A percentile compares a stretch with the other conserved stretches of the same genome.
Conservation (phyloP, 768 basidiomycete species). For the Russula sp. region DNA sequence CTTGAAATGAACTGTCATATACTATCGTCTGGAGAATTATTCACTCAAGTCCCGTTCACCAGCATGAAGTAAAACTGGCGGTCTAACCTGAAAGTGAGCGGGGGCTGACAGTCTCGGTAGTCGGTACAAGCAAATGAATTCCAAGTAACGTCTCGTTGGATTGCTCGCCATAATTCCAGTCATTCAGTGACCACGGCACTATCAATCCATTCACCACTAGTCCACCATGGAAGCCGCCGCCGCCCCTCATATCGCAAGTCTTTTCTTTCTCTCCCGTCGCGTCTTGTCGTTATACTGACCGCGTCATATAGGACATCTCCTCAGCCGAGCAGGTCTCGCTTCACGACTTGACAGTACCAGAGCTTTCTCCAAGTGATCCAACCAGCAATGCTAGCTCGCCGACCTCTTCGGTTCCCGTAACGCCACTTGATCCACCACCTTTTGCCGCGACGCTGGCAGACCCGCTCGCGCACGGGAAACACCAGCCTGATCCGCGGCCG, state of each 20-base stretch:
- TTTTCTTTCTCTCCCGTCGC: not conserved
- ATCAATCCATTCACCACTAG: not conserved
- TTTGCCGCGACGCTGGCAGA: not conserved
- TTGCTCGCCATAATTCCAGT: not conserved
- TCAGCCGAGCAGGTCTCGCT: constrained; percentile 28
- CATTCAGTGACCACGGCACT: not conserved
- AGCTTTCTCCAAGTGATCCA: constrained; percentile 21
- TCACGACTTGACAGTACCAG: constrained; percentile 12
- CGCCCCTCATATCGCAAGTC: constrained; percentile 20
- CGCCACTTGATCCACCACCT: constrained; percentile 8
- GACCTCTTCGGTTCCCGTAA: constrained; percentile 15
- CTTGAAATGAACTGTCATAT: no score
- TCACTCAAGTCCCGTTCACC: no score
- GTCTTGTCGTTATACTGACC: not conserved
- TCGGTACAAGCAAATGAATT: not conserved
- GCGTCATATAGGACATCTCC: constrained; percentile 10
- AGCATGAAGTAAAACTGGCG: no score
- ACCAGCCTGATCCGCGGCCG: constrained; percentile 20
- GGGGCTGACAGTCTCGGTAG: not conserved
- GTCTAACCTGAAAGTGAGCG: no score
- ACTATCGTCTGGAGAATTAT: no score
- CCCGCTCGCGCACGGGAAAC: constrained; percentile 20
- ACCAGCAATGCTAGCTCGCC: constrained; percentile 17
- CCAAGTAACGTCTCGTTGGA: not conserved
- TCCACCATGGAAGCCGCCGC: constrained; percentile 14